A percentile compares a stretch with the other conserved stretches of the same genome.
phyloP scores from a whole-genome alignment of 2,329 filamentous ascomycete genomes.

The Hyphodiscus sp. region DNA sequence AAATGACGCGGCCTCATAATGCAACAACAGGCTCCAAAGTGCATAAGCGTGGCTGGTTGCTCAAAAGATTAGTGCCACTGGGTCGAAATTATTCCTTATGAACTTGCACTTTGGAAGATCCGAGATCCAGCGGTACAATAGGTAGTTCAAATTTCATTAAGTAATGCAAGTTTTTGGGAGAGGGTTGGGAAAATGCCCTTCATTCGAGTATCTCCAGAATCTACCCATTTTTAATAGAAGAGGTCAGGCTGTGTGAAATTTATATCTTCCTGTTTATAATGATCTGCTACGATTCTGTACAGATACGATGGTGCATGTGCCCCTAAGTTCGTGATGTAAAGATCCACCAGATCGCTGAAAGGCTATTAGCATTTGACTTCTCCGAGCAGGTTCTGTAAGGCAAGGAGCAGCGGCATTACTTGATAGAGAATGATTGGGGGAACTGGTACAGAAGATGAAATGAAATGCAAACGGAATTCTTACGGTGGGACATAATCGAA shows the following conservation, averaged over 20 bases:
- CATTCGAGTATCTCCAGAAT: neutral
- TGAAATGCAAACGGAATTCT: too few species aligned
- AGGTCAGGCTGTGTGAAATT: slow-evolving; percentile 43
- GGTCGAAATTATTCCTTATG: too few species aligned
- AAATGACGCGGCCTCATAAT: slow-evolving; percentile 2
- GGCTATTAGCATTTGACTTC: too few species aligned
- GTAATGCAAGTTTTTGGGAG: neutral
- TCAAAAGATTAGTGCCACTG: too few species aligned
- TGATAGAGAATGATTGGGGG: too few species aligned
- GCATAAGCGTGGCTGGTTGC: neutral
- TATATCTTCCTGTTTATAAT: slow-evolving; percentile 69
- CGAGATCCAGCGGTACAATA: neutral
- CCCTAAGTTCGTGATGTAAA: slow-evolving; percentile 82
- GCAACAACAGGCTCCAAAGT: neutral
- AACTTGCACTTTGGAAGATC: neutral
- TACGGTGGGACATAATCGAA: slow-evolving; percentile 72
- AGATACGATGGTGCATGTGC: slow-evolving; percentile 65
- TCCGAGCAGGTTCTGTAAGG: too few species aligned
- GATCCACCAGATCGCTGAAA: slow-evolving; percentile 55
- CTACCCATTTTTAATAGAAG: slow-evolving; percentile 13
- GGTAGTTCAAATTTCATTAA: neutral
- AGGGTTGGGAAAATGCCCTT: neutral
- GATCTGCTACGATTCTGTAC: slow-evolving; percentile 67
- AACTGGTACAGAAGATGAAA: too few species aligned
- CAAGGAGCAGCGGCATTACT: too few species aligned